A percentile compares a stretch with the other conserved stretches of the same genome.
Evolutionary conservation across 495 filamentous ascomycete species (phyloP).

Genomic region (Penicillium samsonianum): DNA sequence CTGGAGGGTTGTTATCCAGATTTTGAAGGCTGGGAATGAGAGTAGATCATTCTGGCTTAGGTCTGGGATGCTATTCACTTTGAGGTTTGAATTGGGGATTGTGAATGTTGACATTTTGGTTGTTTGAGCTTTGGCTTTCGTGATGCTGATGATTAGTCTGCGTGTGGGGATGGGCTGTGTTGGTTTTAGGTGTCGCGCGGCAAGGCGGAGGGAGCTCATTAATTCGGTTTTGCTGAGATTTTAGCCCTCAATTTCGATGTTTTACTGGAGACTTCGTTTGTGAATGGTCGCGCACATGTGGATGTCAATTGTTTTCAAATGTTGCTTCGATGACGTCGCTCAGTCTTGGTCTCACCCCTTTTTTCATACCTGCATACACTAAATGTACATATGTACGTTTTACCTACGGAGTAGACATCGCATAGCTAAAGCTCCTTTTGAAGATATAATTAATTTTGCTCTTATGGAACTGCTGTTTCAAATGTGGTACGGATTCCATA

Average conservation of each 20-base stretch:
- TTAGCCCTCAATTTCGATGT: neutral
- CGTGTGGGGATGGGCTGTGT: constrained; percentile 5
- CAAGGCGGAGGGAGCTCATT: constrained; percentile 17
- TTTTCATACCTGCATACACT: neutral
- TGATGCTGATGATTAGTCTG: neutral
- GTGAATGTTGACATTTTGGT: constrained; percentile 26
- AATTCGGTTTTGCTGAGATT: neutral
- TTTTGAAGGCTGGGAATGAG: constrained; percentile 68
- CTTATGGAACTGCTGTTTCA: neutral
- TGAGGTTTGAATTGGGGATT: constrained; percentile 29
- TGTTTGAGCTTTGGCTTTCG: neutral
- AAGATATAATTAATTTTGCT: neutral
- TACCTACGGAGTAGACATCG: too few species aligned
- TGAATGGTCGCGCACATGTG: too few species aligned
- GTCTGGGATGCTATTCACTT: constrained; percentile 57
- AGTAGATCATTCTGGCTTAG: constrained; percentile 65
- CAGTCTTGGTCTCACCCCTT: neutral
- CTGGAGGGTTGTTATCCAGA: constrained; percentile 70
- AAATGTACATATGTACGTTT: too few species aligned
- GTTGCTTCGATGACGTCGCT: neutral
- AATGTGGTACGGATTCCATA: neutral
- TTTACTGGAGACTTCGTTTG: neutral
- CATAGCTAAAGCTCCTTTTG: neutral
- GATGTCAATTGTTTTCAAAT: neutral
- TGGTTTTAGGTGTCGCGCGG: constrained; percentile 11